Base-by-base conservation (phyloP, 495 filamentous ascomycete genomes). In the Saxispiralis lemnorum region DNA sequence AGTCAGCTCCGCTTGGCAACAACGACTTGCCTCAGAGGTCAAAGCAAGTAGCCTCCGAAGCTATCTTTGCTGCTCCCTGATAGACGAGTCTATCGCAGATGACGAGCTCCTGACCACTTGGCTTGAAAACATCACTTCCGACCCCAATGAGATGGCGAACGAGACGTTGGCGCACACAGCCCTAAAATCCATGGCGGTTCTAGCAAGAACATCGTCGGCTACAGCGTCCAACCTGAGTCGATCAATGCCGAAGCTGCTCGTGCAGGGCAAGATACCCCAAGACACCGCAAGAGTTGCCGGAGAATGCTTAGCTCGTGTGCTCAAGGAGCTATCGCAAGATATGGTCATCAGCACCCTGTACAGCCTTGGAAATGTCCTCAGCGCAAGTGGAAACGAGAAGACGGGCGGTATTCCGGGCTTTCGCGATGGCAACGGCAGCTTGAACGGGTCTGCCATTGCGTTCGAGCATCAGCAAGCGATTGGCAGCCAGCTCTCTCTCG, bases 291-390 rank as follows among this genome's bases (percentile, higher is more conserved):
- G 62, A 10, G 68, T 87, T 20, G 89, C 87, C 30, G 83, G 85
- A 4, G 74, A 73, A 39, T 87, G 81, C 55, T 68, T 97, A 36
- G 82, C 84, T 3, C 80, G 75, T 42, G 68, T 92, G 39, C 62
- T 96, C 39, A 75, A 73, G 39, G 67, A 79, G 45, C 71, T 94
- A 6, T 87, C 92, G 5, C 79, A 92, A 52, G 89, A 97, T 67
- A 78, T 83, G 20, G 74, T 92, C 21, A 96, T 97, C 51, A 92
- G 86, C 5, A 94, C 85, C 1, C 64, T 97, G 9, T 96, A 96
- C 60, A 86, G 85, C 1, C 66, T 97, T 43, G 92, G 89, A 13
- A 96, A 97, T 59, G 78, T 89, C 9, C 60, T 97, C 21, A 89
- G 83, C 54, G 75, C 84, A 6, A 71, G 66, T 18, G 56, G 59